These are phyloP conservation scores for Acanthamoeba triangularis DNA, from an alignment of 208 protist genomes.

Conservation along the genomic window DNA sequence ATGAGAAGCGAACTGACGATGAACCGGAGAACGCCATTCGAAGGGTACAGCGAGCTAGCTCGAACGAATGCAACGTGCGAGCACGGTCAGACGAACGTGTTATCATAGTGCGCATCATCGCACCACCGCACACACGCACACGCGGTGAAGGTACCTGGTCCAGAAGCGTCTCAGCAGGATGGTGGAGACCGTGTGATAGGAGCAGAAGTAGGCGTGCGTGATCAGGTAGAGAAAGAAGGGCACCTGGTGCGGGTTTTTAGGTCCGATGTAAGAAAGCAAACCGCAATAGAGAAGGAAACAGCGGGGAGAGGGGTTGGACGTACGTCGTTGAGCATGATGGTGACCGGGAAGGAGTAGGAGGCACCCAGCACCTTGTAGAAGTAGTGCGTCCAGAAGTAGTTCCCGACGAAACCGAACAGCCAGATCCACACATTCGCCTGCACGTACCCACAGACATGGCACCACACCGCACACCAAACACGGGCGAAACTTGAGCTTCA, in stretches of 20 bases:
- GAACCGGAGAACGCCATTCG: conserved; percentile 39
- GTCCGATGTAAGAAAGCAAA: not conserved
- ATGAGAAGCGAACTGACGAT: conserved; percentile 79
- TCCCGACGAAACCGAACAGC: conserved; percentile 87
- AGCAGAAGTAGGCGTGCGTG: conserved; percentile 89
- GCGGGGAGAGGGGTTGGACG: not conserved
- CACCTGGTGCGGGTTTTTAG: conserved; percentile 61
- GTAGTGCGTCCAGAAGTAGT: conserved; percentile 91
- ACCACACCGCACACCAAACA: not conserved
- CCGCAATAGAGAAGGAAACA: not conserved
- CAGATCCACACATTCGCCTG: conserved; percentile 87
- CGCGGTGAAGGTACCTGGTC: conserved; percentile 7
- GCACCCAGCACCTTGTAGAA: conserved; percentile 87
- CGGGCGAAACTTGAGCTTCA: not conserved
- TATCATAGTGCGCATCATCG: not conserved
- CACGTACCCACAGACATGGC: not conserved
- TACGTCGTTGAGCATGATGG: conserved; percentile 83
- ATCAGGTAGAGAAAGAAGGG: conserved; percentile 86
- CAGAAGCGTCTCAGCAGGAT: conserved; percentile 85
- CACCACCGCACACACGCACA: not conserved
- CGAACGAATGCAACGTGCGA: not conserved
- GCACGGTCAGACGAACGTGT: not conserved
- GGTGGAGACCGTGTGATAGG: conserved; percentile 87
- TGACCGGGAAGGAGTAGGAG: conserved; percentile 83
- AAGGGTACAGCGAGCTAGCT: conserved; percentile 40